These are phyloP conservation scores for Pythium dissotocum DNA, from an alignment of 352 stramenopile species.

Conservation along the genomic window DNA sequence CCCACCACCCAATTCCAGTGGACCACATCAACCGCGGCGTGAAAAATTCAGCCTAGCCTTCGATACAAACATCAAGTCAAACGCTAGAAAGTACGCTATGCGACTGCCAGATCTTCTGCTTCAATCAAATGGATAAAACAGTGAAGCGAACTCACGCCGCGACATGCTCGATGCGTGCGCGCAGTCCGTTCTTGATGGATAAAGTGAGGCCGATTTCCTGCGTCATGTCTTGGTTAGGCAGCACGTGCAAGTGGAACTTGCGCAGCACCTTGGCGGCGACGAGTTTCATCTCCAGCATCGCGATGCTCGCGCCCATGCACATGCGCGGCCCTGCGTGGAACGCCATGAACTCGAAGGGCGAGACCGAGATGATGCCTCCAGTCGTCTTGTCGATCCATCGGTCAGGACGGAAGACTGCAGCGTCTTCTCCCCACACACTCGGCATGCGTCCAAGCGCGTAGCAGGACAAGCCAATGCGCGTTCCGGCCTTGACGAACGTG, in stretches of 20 bases:
- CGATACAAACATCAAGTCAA: conserved; percentile 3
- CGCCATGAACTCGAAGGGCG: conserved; percentile 60
- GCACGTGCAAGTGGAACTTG: conserved; percentile 46
- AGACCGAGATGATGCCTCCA: conserved; percentile 37
- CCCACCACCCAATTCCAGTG: background rate
- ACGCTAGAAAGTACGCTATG: background rate
- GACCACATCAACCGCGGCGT: conserved; percentile 4
- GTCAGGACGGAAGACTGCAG: conserved; percentile 42
- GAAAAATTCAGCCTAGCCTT: background rate
- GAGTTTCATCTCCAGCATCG: conserved; percentile 78
- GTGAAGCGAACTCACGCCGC: background rate
- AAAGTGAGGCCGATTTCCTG: conserved; percentile 55
- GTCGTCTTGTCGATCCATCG: conserved; percentile 54
- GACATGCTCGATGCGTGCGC: conserved; percentile 10
- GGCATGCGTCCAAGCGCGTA: conserved; percentile 53
- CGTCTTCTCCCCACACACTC: conserved; percentile 66
- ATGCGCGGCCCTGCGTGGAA: conserved; percentile 69
- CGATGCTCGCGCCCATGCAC: conserved; percentile 65
- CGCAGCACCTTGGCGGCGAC: conserved; percentile 47
- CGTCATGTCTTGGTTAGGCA: conserved; percentile 37
- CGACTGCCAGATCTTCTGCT: background rate
- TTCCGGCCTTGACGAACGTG: conserved; percentile 58
- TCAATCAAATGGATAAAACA: conserved; percentile 1
- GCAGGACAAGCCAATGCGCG: conserved; percentile 44
- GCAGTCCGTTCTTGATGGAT: conserved; percentile 41